A percentile compares a stretch with the other conserved stretches of the same genome.
These are phyloP conservation scores for Zygosaccharomyces sapae DNA, from an alignment of 1,139 yeast species.

Conservation along the genomic window DNA sequence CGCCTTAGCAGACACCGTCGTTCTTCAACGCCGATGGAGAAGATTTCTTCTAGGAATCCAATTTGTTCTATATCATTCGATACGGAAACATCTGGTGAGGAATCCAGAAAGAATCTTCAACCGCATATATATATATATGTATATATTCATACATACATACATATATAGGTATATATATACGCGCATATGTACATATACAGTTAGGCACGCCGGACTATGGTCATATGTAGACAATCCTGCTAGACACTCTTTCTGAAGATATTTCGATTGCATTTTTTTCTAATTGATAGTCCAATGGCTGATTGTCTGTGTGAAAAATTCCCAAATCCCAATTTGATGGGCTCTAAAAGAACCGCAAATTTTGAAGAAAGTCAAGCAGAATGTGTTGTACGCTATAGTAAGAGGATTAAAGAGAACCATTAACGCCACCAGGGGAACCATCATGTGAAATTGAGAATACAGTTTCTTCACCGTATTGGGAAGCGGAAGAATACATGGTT, in stretches of 20 bases:
- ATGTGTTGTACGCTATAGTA: not conserved
- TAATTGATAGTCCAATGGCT: slow-evolving; percentile 4
- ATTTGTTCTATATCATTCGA: not conserved
- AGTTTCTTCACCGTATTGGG: slow-evolving; percentile 21
- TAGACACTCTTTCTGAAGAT: no score
- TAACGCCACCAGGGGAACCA: slow-evolving; percentile 3
- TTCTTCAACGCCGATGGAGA: not conserved
- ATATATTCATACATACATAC: not conserved
- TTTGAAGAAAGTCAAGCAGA: not conserved
- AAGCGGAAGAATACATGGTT: slow-evolving; percentile 28
- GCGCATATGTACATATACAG: no score
- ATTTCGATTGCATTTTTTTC: no score
- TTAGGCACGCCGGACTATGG: no score
- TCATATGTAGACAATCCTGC: no score
- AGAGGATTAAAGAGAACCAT: slow-evolving; percentile 2
- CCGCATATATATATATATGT: not conserved
- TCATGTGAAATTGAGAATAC: not conserved
- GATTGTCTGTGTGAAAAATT: slow-evolving; percentile 5
- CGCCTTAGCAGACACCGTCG: no score
- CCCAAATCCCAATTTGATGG: not conserved
- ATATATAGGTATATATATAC: not conserved
- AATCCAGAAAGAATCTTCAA: not conserved
- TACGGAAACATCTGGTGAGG: not conserved
- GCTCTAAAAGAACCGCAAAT: slow-evolving; percentile 1
- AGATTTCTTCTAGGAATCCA: not conserved